Evolutionary conservation across 805 yeast species (phyloP).

Genomic region (Kuraishia capsulata): DNA sequence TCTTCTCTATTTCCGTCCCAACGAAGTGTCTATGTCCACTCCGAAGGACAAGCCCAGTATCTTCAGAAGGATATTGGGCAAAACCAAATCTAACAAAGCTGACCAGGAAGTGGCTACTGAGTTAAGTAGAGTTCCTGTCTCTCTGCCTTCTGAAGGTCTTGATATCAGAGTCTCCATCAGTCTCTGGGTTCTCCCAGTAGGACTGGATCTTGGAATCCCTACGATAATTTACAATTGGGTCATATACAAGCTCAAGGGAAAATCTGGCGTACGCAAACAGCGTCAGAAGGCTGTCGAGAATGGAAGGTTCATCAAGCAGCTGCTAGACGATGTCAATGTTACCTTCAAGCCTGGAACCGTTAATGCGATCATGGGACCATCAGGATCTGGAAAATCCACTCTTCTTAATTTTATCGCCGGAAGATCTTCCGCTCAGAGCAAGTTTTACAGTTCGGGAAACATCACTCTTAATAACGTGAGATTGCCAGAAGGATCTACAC

Average conservation of each 20-base stretch:
- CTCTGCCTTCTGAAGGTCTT: background rate
- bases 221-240: slow-evolving; percentile 2
- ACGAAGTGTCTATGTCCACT: slow-evolving; percentile 34
- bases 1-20: slow-evolving; percentile 32
- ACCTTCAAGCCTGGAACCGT: slow-evolving; percentile 38
- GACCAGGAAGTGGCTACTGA: background rate
- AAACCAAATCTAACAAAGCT: background rate
- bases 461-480: slow-evolving; percentile 26
- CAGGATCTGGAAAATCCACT: slow-evolving; percentile 63
- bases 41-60: slow-evolving; percentile 8
- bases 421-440: slow-evolving; percentile 24
- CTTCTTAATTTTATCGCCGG: slow-evolving; percentile 47
- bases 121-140: background rate
- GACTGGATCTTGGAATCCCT: slow-evolving; percentile 2
- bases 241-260: background rate
- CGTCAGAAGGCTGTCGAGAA: background rate
- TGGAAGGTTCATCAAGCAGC: background rate
- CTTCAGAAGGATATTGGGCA: background rate
- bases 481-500: slow-evolving; percentile 15
- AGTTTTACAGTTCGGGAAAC: slow-evolving; percentile 19
- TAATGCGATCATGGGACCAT: slow-evolving; percentile 64
- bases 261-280: background rate
- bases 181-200: slow-evolving; percentile 5
- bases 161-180: background rate
- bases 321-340: slow-evolving; percentile 33